Base-by-base conservation (phyloP, 257 asterid species). In the Misopates orontium region DNA sequence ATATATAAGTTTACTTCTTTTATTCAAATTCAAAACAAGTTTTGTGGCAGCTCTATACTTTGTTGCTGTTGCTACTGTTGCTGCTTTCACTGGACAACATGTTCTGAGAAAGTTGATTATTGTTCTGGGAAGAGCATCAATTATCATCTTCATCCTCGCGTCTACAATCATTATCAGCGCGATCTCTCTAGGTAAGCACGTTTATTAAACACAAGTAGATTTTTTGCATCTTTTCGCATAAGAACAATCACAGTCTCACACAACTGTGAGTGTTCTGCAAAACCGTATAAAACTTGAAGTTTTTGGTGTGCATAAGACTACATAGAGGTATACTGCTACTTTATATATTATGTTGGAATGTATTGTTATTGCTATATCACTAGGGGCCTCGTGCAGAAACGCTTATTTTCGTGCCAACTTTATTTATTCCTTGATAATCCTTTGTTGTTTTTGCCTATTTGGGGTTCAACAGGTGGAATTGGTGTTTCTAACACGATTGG, bases 161-260 rank as follows among this genome's bases (percentile, higher is more conserved):
- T 87, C 76, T 83, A 93, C 97, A 18, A 93, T 93, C 78, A 90
- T 93, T 25, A 80, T 93, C 66, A 90, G 99, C 67, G 99, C 99
- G 36, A 77, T 93, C 24, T 87, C 96, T 56, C 87, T 93, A 64
- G 99, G 98, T 92, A 42, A 75, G 79, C 41, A 17, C 45, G 15
- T 67, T 21, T 41, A 5, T 17, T 16, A 5, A 41, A 15, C 11
- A n/a, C 19, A 10, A n/a, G n/a, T n/a, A n/a, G n/a, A n/a, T n/a
- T n/a, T n/a, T n/a, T n/a, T n/a, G n/a, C n/a, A n/a, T n/a, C n/a
- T n/a, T n/a, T n/a, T n/a, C n/a, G n/a, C n/a, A n/a, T n/a, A n/a
- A n/a, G n/a, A n/a, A n/a, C n/a, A n/a, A n/a, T n/a, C n/a, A n/a
- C n/a, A n/a, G n/a, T n/a, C n/a, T n/a, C n/a, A n/a, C n/a, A n/a